Percentiles rank a stretch among this genome's conserved stretches.
phyloP scores from a whole-genome alignment of 75 land plant species.

The Picea sitchensis region DNA sequence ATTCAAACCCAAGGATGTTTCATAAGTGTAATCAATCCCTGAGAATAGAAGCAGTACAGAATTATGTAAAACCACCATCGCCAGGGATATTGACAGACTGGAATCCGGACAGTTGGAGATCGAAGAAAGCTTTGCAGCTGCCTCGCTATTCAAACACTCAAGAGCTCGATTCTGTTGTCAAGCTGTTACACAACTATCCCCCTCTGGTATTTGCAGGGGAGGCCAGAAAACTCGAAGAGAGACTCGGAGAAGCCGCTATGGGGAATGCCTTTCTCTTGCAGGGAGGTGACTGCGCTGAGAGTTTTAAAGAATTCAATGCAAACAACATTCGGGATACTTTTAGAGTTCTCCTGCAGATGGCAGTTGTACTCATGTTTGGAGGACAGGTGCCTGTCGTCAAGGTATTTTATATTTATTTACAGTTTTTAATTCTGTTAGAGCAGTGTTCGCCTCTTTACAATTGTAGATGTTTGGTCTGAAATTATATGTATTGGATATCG shows the following conservation, averaged over 20 bases:
- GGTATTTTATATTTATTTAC: constrained; percentile 19
- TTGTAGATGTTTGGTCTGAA: too few species aligned
- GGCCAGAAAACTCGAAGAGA: constrained; percentile 56
- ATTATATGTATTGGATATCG: too few species aligned
- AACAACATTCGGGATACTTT: constrained; percentile 69
- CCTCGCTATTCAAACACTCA: constrained; percentile 40
- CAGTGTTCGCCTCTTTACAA: too few species aligned
- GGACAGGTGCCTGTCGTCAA: constrained; percentile 74
- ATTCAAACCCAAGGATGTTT: too few species aligned
- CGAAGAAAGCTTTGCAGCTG: constrained; percentile 49
- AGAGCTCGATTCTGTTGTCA: constrained; percentile 38
- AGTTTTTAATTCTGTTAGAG: too few species aligned
- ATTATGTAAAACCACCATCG: constrained; percentile 9
- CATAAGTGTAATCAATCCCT: too few species aligned
- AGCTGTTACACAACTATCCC: constrained; percentile 34
- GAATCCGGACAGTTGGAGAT: constrained; percentile 42
- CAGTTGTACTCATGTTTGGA: constrained; percentile 65
- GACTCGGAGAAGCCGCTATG: constrained; percentile 67
- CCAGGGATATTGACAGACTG: constrained; percentile 15
- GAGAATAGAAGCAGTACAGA: background rate
- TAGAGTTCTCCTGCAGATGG: constrained; percentile 64
- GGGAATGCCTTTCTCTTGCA: constrained; percentile 68
- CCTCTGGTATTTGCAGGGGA: constrained; percentile 81
- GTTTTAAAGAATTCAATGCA: constrained; percentile 67
- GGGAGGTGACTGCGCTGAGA: constrained; percentile 83